Conservation (phyloP, 2,329 filamentous ascomycete genomes). For the Curvularia hawaiiensis region DNA sequence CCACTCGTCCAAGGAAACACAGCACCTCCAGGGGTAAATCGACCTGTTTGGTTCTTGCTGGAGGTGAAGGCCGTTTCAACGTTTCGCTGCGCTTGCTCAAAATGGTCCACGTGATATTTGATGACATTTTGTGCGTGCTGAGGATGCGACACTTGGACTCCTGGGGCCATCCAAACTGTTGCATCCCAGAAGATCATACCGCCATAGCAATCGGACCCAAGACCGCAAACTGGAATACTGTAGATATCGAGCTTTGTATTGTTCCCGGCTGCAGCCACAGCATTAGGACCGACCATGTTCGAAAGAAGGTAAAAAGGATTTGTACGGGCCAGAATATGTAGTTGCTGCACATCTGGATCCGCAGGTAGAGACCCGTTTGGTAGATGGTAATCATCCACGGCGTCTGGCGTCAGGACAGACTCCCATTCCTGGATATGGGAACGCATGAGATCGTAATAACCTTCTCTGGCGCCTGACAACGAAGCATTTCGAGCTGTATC, state of each 20-base stretch:
- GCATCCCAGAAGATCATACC: constrained; percentile 71
- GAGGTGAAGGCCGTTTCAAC: constrained; percentile 60
- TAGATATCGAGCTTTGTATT: constrained; percentile 62
- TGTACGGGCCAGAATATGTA: constrained; percentile 60
- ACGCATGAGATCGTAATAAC: constrained; percentile 60
- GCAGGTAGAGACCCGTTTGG: constrained; percentile 62
- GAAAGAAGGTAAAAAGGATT: constrained; percentile 64
- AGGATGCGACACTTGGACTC: constrained; percentile 67
- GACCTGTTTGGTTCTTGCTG: constrained; percentile 63
- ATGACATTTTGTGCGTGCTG: constrained; percentile 66
- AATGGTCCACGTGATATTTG: constrained; percentile 66
- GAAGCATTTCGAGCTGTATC: constrained; percentile 62
- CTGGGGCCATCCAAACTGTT: constrained; percentile 72
- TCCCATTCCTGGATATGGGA: constrained; percentile 68
- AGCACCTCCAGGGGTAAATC: constrained; percentile 63
- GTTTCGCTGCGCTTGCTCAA: constrained; percentile 65
- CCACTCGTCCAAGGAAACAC: constrained; percentile 73
- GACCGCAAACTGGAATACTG: constrained; percentile 70
- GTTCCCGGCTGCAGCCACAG: constrained; percentile 55
- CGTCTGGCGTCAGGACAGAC: constrained; percentile 62
- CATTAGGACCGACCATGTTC: constrained; percentile 60
- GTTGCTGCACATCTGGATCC: constrained; percentile 61
- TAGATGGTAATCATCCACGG: constrained; percentile 67
- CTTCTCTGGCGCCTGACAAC: constrained; percentile 54
- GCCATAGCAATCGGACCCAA: constrained; percentile 70